Evolutionary conservation across 2,329 filamentous ascomycete genomes (phyloP), one percentile per base, ranked within the genome.

Genomic region (Diaporthe citri): DNA sequence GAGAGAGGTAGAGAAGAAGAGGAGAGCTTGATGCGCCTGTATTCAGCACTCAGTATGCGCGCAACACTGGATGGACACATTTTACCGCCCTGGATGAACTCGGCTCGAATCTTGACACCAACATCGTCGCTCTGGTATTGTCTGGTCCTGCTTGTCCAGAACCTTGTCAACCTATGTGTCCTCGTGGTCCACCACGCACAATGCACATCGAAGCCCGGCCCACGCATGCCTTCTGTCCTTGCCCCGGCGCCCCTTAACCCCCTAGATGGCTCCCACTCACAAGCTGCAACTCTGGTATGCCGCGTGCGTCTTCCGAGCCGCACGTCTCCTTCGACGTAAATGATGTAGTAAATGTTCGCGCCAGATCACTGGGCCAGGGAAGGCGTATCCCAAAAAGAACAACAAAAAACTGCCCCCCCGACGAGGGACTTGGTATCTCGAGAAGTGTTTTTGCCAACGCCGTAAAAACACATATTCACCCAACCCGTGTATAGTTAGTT

Each of bases 361-460:
- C 73, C 75, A 76, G 56, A 72, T 62, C 62, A 72, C 56, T 52
- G 70, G 48, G 56, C 56, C 43, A 51, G 70, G 59, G 48, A 46
- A 57, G 34, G 52, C 36, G 31, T 51, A 43, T 43, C 56, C 56
- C 43, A 62, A 48, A 62, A 67, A 56, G 28, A 75, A 69, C 55
- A 73, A 69, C 62, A 71, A 73, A 51, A 62, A 70, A 57, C 56
- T 55, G 59, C 67, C 67, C 67, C 66, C 73, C 76, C 73, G 64
- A 72, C 51, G 64, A 75, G 74, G 77, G 77, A 70, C 74, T 77
- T 80, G 79, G 79, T 80, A 80, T 80, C 79, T 79, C 77, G 59
- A 64, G 75, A 76, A 76, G 72, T 71, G 76, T 74, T 73, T 59
- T 62, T 77, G 75, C 73, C 76, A 78, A 79, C 77, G 75, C 78